Base-by-base conservation (phyloP, 495 filamentous ascomycete genomes). In the Penicillium canariense region DNA sequence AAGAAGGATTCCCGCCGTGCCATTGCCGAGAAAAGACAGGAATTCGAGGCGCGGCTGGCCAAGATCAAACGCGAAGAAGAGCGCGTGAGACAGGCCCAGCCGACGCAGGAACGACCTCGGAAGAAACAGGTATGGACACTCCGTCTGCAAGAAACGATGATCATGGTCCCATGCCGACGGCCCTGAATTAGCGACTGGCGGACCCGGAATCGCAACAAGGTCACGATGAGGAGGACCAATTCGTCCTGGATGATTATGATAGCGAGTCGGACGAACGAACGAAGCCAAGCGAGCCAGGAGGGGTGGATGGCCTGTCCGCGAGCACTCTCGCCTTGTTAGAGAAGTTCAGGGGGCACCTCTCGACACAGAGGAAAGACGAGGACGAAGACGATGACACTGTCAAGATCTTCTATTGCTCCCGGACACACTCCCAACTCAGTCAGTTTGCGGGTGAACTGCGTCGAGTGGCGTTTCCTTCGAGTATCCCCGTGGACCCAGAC, bases 381-480 rank as follows among this genome's bases (percentile, higher is more conserved):
- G 77, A 79, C 12, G 66, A 73, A 10, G 82, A 85, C 48, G 63
- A 75, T 10, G 79, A 80, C 22, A 78, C 84, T 42, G 75, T 86
- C 17, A 92, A 90, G 78, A 89, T 98, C 23, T 96, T 89, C 68
- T 97, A 88, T 68, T 96, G 92, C 52, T 97, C 94, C 12, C 79
- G 94, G 60, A 98, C 94, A 2, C 94, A 98, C 62, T 97, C 94
- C 0, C 94, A 98, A 62, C 71, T 97, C 17, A 87, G 87, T 4
- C 94, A 98, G 69, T 97, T 98, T 64, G 86, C 91, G n/a, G 83
- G 85, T 48, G 95, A 98, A 62, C 72, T 98, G 28, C 84, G 88
- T 3, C 84, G 90, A n/a, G 89, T 96, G 14, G 74, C 79, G 4
- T 81, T 97, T 46, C 89, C 93, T 18, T 77, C 89, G 1, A 75